A percentile compares a stretch with the other conserved stretches of the same genome.
These are phyloP conservation scores for Barbarea vulgaris DNA, from an alignment of 345 rosid genomes.

Conservation along the genomic window DNA sequence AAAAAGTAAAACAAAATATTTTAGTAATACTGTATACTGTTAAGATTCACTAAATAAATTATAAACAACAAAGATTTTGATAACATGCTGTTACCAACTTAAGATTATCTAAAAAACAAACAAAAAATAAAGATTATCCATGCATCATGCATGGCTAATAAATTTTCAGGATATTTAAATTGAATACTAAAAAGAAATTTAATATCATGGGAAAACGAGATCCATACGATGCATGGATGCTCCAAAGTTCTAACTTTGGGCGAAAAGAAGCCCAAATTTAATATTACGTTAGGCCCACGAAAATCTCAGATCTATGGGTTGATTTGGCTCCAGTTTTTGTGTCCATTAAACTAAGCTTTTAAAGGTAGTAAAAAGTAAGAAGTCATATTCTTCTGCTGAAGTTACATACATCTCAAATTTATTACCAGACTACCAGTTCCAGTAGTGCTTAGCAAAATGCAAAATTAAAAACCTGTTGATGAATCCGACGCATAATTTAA, in stretches of 20 bases:
- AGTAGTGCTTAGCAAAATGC: not conserved
- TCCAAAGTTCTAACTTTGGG: not conserved
- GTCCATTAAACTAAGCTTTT: not conserved
- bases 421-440: not conserved
- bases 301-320: not conserved
- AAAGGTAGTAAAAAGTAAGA: not conserved
- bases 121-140: not conserved
- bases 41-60: not conserved
- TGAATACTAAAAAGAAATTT: not conserved
- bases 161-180: not conserved
- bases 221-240: not conserved
- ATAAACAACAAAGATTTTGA: not conserved
- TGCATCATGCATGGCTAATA: not conserved
- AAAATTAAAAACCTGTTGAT: not conserved
- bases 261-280: not conserved
- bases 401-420: not conserved
- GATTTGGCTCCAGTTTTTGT: not conserved
- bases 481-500: not conserved
- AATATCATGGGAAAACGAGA: not conserved
- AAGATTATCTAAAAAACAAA: no score
- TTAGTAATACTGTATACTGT: not conserved
- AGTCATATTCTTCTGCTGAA: not conserved
- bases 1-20: not conserved
- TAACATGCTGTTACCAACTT: not conserved
- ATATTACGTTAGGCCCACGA: not conserved